Percentiles rank a stretch among this genome's conserved stretches.
These are phyloP conservation scores for Aspergillus haitiensis DNA, from an alignment of 495 filamentous ascomycete species.

Conservation along the genomic window DNA sequence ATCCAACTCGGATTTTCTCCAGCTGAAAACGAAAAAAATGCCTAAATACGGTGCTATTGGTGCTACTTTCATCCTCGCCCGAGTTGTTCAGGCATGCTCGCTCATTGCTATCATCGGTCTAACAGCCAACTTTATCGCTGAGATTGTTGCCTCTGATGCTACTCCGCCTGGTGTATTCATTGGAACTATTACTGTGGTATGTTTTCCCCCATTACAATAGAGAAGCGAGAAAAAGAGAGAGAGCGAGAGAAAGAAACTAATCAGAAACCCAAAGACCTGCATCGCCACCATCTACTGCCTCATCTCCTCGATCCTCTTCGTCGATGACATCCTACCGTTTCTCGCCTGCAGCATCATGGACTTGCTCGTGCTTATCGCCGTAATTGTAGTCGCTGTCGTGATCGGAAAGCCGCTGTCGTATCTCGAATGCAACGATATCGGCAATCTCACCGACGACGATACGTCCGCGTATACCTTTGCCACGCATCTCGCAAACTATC, in stretches of 20 bases:
- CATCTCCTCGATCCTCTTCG: conserved; percentile 74
- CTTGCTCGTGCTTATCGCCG: conserved; percentile 64
- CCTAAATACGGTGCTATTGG: conserved; percentile 68
- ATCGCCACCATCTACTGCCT: conserved; percentile 75
- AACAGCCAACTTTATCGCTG: conserved; percentile 77
- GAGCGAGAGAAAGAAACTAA: conserved; percentile 4
- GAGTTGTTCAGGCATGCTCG: conserved; percentile 66
- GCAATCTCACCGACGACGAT: conserved; percentile 33
- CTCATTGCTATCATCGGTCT: conserved; percentile 82
- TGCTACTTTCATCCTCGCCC: conserved; percentile 71
- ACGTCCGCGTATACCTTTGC: conserved; percentile 48
- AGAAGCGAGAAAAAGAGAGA: background rate
- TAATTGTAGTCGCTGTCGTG: conserved; percentile 67
- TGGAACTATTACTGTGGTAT: conserved; percentile 75
- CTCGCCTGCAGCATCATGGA: conserved; percentile 66
- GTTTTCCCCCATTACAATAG: conserved; percentile 30
- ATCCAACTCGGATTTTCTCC: background rate
- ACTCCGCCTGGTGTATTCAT: conserved; percentile 71
- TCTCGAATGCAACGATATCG: conserved; percentile 67
- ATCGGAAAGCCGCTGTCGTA: conserved; percentile 80
- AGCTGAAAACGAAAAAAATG: conserved; percentile 26
- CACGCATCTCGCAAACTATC: conserved; percentile 40
- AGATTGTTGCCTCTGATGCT: conserved; percentile 63
- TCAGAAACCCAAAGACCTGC: conserved; percentile 54
- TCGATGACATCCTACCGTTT: conserved; percentile 72